These are phyloP conservation scores for Amanita subjunquillea DNA, from an alignment of 768 basidiomycete species.

Conservation along the genomic window DNA sequence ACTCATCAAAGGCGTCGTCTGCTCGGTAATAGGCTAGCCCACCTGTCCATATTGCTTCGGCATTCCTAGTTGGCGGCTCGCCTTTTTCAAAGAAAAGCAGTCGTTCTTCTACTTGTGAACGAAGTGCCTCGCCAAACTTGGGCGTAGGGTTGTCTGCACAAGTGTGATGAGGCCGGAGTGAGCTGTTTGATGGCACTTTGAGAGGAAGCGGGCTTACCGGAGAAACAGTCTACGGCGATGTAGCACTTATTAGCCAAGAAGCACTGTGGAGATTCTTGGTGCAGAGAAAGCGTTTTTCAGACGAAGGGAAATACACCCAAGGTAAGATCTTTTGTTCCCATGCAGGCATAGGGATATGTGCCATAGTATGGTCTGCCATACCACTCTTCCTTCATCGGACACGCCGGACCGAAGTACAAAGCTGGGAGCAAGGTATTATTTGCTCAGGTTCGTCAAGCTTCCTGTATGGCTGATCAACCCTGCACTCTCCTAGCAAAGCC, in stretches of 20 bases:
- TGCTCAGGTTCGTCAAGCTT: conserved; percentile 91
- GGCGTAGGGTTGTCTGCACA: conserved; percentile 70
- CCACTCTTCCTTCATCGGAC: too few relatives aligned
- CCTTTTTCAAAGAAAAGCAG: conserved; percentile 92
- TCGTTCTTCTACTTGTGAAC: conserved; percentile 91
- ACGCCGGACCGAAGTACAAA: too few relatives aligned
- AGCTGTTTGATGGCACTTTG: background rate
- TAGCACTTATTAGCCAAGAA: conserved; percentile 99
- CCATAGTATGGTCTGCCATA: too few relatives aligned
- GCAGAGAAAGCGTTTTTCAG: too few relatives aligned
- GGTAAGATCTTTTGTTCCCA: too few relatives aligned
- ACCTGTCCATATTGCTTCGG: conserved; percentile 50
- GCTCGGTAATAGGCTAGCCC: too few relatives aligned
- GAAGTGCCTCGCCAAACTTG: conserved; percentile 92
- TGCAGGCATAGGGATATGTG: too few relatives aligned
- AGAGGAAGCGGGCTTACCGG: conserved; percentile 36
- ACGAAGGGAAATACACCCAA: too few relatives aligned
- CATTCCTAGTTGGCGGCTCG: conserved; percentile 78
- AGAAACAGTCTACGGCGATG: conserved; percentile 94
- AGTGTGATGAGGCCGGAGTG: background rate
- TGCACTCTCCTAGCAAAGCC: conserved; percentile 81
- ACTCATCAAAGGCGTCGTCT: too few relatives aligned
- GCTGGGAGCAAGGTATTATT: too few relatives aligned
- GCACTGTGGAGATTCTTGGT: too few relatives aligned
- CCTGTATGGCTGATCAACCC: conserved; percentile 93